Base-by-base conservation (phyloP, 108 stramenopile genomes). In the Pseudonitzschia pungens region DNA sequence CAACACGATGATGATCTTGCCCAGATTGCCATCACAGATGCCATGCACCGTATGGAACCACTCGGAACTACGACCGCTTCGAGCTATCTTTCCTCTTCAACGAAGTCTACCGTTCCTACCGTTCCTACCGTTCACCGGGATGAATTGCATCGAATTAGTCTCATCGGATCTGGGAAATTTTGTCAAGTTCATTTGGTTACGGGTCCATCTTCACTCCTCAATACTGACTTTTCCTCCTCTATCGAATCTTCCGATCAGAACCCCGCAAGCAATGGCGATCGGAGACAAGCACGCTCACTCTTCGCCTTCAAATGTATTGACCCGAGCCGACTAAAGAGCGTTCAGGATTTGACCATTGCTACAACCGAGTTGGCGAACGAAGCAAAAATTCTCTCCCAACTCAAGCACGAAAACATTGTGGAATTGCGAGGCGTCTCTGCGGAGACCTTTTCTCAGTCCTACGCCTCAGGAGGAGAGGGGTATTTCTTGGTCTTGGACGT, bases 401-500 rank as follows among this genome's bases (percentile, higher is more conserved):
- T 48, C 22, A 52, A 80, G 36, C 79, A 80, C 54, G 68, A 68
- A 42, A 74, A 80, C 59, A 70, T 80, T 26, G 59, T 80, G 26
- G 68, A 73, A 28, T 24, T 80, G 20, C 72, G 66, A 53, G 78
- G 60, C 1, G 45, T 73, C 3, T 64, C 31, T 18, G 53, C 65
- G 2, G 41, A 36, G 8, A 12, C 32, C 43, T 52, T 75, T 16
- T 68, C 74, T 0, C 28, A 75, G 32, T 67, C 74, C 0, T 75
- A 52, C 68, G 60, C 51, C 52, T 53, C 70, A n/a, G 58, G 67
- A 32, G 75, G 63, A 4, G 57, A 58, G 24, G 82, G 82, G 0
- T 91, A 84, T 72, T 91, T 88, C 74, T 45, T 91, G 15, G 84
- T 91, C 11, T 54, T 91, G 45, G 90, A 91, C 65, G 74, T 81